Evolutionary conservation across 257 asterid species (phyloP), one percentile per base, ranked within the genome.

Genomic region (Solanum chmielewskii): DNA sequence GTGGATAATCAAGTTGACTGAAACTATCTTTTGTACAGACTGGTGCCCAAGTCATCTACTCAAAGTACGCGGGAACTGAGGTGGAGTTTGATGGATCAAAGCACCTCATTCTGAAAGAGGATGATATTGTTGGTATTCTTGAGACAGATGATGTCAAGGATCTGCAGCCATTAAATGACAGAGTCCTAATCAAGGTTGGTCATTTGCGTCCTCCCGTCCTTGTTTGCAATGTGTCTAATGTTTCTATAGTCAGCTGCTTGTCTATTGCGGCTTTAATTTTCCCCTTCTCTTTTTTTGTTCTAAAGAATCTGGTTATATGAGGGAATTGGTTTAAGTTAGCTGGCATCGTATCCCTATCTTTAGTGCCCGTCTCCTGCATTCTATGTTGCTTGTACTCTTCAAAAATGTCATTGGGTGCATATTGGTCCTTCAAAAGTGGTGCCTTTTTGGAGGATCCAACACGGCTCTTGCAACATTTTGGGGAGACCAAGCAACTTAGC

Each of bases 31-130:
- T 23, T 33, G 20, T 88, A 62, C 89, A 97, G 99, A 92, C 93
- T 64, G 99, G 99, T 83, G 73, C 94, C 83, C 93, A 96, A 87
- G 93, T 96, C 82, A 94, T 97, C 76, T 95, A 96, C 92, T 96
- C 99, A 2, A 97, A 95, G 91, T 97, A 96, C 52, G 98, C 99
- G 3, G 99, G 99, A 47, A 97, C 99, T 1, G 99, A 97, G 91
- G 98, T 97, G 25, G 99, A 97, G 86, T 97, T 97, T 87, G 86
- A 97, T 27, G 98, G 98, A 44, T 42, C 92, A 8, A 94, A 90
- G 68, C 99, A 97, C 90, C 94, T 97, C 86, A 95, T 96, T 77
- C 85, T 97, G 92, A 97, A 93, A 92, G 99, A 97, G 91, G 99
- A 97, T 89, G 99, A 97, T 82, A 92, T 97, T 88, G 95, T 96